Evolutionary conservation across 2,329 filamentous ascomycete species (phyloP).

Genomic region (Ampelomyces quisqualis): DNA sequence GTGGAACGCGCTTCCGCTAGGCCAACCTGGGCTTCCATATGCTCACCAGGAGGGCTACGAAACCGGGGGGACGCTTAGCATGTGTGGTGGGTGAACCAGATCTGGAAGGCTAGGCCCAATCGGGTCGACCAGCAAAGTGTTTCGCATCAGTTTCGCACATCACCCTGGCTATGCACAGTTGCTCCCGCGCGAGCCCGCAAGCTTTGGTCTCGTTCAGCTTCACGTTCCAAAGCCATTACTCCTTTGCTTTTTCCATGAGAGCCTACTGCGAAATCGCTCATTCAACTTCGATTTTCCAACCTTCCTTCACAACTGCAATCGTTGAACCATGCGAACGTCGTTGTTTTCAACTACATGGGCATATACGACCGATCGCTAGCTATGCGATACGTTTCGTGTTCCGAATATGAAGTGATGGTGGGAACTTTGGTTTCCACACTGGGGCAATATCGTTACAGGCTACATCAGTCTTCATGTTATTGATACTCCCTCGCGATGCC

Average conservation of each 20-base stretch:
- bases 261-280: too few species aligned
- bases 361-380: not conserved
- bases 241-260: not conserved
- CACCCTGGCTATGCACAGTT: not conserved
- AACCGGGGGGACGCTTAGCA: not conserved
- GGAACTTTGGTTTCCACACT: constrained; percentile 21
- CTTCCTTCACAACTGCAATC: not conserved
- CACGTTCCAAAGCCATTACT: not conserved
- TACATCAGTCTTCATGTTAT: constrained; percentile 11
- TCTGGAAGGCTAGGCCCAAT: not conserved
- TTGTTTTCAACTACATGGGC: too few species aligned
- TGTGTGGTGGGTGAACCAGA: not conserved
- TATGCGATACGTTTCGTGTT: constrained; percentile 18
- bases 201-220: not conserved
- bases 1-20: not conserved
- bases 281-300: not conserved
- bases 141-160: constrained; percentile 5
- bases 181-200: not conserved
- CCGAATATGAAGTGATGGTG: constrained; percentile 9
- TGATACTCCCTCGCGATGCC: constrained; percentile 10
- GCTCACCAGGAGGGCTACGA: not conserved
- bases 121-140: not conserved
- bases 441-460: constrained; percentile 22
- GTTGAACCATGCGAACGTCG: too few species aligned
- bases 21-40: not conserved